Evolutionary conservation across 345 rosid species (phyloP), one percentile per base, ranked within the genome.

Genomic region (Ceriops tagal): DNA sequence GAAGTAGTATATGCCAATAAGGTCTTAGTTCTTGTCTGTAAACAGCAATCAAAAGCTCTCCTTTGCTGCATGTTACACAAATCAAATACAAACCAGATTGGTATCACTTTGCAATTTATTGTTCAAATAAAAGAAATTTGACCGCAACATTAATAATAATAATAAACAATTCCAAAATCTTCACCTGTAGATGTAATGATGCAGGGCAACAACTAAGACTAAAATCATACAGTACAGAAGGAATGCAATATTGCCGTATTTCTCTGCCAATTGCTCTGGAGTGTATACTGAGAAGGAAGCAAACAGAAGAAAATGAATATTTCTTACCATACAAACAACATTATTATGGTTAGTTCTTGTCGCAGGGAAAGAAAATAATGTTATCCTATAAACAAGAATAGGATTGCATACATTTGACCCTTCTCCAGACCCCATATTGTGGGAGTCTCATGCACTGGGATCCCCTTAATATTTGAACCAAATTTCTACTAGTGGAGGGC

Each of bases 221-320:
- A 95, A 81, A 73, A 80, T 82, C 70, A 91, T 74, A 79, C 97
- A 90, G 85, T 95, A 95, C 16, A 91, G 27, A 74, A 95, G 91
- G 81, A 95, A 95, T 46, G 93, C 81, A 35, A 83, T 76, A 76
- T 89, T 89, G 82, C 96, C 85, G 85, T 89, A 95, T 68, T 95
- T 95, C 80, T 91, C 99, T n/a, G 90, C 95, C 89, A 95, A 81
- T 75, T 95, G 93, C 74, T 91, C 99, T 0, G 96, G 92, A 46
- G 99, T 95, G 83, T 86, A 95, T 67, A 93, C 98, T 93, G 89
- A 73, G 79, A 76, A 55, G 21, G 18, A 46, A 65, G 58, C 6
- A 34, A 61, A 62, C 28, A 26, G 7, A 15, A 66, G 9, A 20
- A 53, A 61, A 59, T 34, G 5, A 3, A 55, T 55, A 27, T 55